Evolutionary conservation across 2,329 filamentous ascomycete genomes (phyloP).

Genomic region (Aspergillus fijiensis): DNA sequence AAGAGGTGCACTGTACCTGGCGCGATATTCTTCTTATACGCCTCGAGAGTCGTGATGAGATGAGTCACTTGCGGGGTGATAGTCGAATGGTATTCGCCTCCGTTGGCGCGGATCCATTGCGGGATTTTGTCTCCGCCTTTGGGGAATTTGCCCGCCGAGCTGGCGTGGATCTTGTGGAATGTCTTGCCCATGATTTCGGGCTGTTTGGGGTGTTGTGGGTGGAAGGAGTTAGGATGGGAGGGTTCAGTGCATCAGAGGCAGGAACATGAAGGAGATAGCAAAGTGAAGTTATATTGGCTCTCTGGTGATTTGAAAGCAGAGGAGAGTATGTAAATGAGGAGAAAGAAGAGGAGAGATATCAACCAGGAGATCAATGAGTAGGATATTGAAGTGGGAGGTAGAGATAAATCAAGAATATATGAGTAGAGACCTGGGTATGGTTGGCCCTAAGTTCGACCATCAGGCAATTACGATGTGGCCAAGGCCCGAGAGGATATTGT

Average conservation of each 20-base stretch:
- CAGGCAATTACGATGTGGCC: background rate
- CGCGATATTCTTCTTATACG: constrained; percentile 55
- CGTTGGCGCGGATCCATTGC: constrained; percentile 64
- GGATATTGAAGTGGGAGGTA: background rate
- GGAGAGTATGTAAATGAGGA: background rate
- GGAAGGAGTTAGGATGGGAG: background rate
- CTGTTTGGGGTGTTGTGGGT: background rate
- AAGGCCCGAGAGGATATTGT: background rate
- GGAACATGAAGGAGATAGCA: too few species aligned
- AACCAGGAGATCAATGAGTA: too few species aligned
- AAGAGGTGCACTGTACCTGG: constrained; percentile 40
- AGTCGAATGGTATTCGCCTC: constrained; percentile 56
- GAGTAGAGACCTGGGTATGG: too few species aligned
- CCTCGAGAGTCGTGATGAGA: constrained; percentile 64
- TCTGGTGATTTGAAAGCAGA: background rate
- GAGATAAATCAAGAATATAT: background rate
- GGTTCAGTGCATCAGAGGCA: background rate
- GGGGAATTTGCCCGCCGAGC: constrained; percentile 59
- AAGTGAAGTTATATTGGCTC: too few species aligned
- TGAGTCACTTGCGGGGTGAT: constrained; percentile 66
- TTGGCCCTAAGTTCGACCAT: background rate
- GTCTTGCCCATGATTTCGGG: constrained; percentile 36
- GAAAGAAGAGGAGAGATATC: too few species aligned
- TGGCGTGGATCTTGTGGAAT: constrained; percentile 57
- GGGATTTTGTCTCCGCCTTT: constrained; percentile 57